Conservation (phyloP, 2,329 filamentous ascomycete species). For the Byssochlamys sp. region DNA sequence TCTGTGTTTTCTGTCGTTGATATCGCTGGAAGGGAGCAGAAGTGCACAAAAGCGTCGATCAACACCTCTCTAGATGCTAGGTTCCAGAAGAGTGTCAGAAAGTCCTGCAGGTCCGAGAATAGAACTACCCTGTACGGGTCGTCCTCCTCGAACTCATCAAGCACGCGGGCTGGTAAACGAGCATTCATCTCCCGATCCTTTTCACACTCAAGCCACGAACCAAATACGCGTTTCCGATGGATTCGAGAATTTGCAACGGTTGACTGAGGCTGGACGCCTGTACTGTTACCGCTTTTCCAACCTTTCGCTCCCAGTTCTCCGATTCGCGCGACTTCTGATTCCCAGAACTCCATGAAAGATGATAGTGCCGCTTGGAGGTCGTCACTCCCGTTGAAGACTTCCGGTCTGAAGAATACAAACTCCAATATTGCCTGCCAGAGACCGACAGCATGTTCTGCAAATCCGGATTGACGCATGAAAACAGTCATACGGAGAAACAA, state of each 20-base stretch:
- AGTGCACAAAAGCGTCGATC: conserved; percentile 61
- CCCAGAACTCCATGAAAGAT: conserved; percentile 71
- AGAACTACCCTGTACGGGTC: conserved; percentile 78
- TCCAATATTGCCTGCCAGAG: conserved; percentile 79
- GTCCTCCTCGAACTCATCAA: conserved; percentile 65
- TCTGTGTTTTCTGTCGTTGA: conserved; percentile 13
- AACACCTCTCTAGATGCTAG: conserved; percentile 38
- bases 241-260: conserved; percentile 16
- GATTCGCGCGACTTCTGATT: conserved; percentile 67
- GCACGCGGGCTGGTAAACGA: conserved; percentile 58
- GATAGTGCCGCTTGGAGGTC: conserved; percentile 10
- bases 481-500: conserved; percentile 64
- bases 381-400: conserved; percentile 13
- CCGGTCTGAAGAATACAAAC: conserved; percentile 54
- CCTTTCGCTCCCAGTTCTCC: conserved; percentile 64
- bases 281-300: conserved; percentile 43
- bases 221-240: conserved; percentile 23
- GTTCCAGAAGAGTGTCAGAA: conserved; percentile 39
- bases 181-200: conserved; percentile 38
- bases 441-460: conserved; percentile 63
- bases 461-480: conserved; percentile 68
- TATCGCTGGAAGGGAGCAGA: conserved; percentile 54
- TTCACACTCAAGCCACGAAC: conserved; percentile 47
- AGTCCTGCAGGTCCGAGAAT: conserved; percentile 61
- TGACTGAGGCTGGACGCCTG: conserved; percentile 25